Base-by-base conservation (phyloP, 78 protist genomes). In the Chrysochromulina parva region DNA sequence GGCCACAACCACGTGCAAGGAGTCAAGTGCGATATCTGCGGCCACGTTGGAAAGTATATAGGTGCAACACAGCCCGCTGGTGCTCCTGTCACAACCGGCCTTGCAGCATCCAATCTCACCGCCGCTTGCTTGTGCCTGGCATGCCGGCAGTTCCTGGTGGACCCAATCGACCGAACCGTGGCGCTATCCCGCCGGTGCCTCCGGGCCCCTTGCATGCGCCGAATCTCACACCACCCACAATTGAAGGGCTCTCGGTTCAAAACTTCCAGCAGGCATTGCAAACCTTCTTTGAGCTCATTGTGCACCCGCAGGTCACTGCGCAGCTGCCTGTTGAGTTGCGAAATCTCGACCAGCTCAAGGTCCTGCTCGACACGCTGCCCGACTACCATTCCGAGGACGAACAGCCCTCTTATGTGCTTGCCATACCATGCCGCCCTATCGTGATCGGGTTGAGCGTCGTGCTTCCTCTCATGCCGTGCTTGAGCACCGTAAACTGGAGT, bases 1-100 rank as follows among this genome's bases (percentile, higher is more conserved):
- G 86, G 86, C 13, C 86, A 78, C 47, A 53, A 62, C 47, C 86
- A 78, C 47, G 86, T 78, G 48, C 86, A 78, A 17, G 86, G 86
- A 26, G 86, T 78, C 86, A 78, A 78, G 47, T 78, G 86, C 47
- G 0, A 13, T 0, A 53, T 53, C 14, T 78, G 86, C 47, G 86
- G 86, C 17, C 86, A 78, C 60, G 86, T 78, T 1, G 86, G 86
- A 11, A 78, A 78, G 38, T 78, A 78, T 17, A 78, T 78, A 24
- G 82, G 71, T 65, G 17, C 16, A 19, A 9, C 71, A 20, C 14
- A 14, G 62, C 62, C 14, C 9, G 62, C 38, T 38, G 38, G 38
- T 38, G 38, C 38, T 38, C 38, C 38, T 38, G 38, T 38, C 38
- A 38, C 38, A 38, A 38, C 38, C 38, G 38, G 38, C 38, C 38